These are phyloP conservation scores for Gautieria morchelliformis DNA, from an alignment of 768 basidiomycete species.

Conservation along the genomic window DNA sequence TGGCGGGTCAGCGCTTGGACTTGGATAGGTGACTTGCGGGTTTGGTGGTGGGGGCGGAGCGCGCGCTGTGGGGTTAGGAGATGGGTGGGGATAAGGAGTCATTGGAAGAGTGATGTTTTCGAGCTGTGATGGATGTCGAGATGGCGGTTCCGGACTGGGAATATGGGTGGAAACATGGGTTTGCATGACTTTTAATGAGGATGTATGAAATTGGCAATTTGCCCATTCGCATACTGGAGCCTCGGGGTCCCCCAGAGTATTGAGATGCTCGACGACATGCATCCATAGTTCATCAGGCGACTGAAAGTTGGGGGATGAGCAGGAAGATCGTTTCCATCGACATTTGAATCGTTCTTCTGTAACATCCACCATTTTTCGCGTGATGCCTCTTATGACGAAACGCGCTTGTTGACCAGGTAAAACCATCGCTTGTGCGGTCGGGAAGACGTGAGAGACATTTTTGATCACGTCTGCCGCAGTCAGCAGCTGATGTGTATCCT, in stretches of 20 bases:
- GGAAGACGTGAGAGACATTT: conserved; percentile 78
- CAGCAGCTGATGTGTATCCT: conserved; percentile 50
- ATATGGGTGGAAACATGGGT: conserved; percentile 73
- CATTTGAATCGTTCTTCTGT: conserved; percentile 62
- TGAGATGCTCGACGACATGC: conserved; percentile 55
- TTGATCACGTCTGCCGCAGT: conserved; percentile 93
- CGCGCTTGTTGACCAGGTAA: conserved; percentile 58
- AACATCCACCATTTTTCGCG: conserved; percentile 49
- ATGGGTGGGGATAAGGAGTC: conserved; percentile 44
- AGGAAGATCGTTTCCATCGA: conserved; percentile 62
- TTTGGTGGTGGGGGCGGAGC: conserved; percentile 63
- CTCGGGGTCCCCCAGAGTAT: conserved; percentile 26
- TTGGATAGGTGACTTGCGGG: conserved; percentile 47
- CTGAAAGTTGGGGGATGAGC: conserved; percentile 34
- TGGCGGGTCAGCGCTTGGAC: conserved; percentile 54
- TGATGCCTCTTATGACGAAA: conserved; percentile 86
- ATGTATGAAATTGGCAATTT: conserved; percentile 41
- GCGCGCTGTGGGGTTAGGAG: conserved; percentile 53
- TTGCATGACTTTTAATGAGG: conserved; percentile 44
- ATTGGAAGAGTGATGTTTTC: conserved; percentile 64
- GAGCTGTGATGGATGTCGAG: conserved; percentile 61
- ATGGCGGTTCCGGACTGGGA: conserved; percentile 43
- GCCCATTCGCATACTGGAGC: conserved; percentile 56
- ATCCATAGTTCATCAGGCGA: conserved; percentile 62
- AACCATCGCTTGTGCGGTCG: conserved; percentile 82